Evolutionary conservation across 768 basidiomycete species (phyloP).

Genomic region (Bullera alba): DNA sequence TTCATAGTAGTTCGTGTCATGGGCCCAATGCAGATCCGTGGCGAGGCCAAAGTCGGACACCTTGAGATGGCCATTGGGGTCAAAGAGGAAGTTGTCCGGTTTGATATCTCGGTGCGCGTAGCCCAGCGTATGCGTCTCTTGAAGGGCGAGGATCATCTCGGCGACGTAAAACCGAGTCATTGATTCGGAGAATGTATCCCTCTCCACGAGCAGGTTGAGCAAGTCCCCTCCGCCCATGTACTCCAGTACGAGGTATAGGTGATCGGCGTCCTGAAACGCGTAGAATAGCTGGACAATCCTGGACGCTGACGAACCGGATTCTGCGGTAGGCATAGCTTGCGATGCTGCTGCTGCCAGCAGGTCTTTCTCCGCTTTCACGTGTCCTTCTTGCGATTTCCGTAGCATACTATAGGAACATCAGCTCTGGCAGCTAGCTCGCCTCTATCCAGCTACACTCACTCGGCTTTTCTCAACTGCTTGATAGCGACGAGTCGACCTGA

Average conservation of each 20-base stretch:
- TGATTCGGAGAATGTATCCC: conserved; percentile 47
- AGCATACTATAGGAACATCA: conserved; percentile 58
- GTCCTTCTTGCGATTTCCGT: conserved; percentile 93
- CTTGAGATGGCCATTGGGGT: conserved; percentile 84
- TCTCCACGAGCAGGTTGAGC: conserved; percentile 87
- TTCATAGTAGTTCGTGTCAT: conserved; percentile 94
- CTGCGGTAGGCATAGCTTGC: conserved; percentile 6
- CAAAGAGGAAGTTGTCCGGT: conserved; percentile 94
- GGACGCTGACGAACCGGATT: conserved; percentile 55
- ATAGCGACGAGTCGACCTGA: conserved; percentile 82
- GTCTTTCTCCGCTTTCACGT: conserved; percentile 91
- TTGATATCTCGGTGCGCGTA: conserved; percentile 99
- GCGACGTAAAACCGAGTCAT: conserved; percentile 77
- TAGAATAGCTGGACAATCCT: conserved; percentile 94
- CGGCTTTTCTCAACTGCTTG: conserved; percentile 65
- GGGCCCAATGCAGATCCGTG: conserved; percentile 85
- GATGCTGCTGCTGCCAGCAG: conserved; percentile 78
- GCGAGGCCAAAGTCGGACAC: conserved; percentile 94
- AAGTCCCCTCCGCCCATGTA: conserved; percentile 97
- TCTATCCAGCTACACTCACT: conserved; percentile 53
- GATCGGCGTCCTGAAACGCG: conserved; percentile 68
- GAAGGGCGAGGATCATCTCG: conserved; percentile 94
- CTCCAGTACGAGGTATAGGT: conserved; percentile 89
- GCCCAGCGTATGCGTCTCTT: conserved; percentile 84
- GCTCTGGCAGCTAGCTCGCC: conserved; percentile 6